Evolutionary conservation across 345 rosid genomes (phyloP).

Genomic region (Corchorus olitorius): DNA sequence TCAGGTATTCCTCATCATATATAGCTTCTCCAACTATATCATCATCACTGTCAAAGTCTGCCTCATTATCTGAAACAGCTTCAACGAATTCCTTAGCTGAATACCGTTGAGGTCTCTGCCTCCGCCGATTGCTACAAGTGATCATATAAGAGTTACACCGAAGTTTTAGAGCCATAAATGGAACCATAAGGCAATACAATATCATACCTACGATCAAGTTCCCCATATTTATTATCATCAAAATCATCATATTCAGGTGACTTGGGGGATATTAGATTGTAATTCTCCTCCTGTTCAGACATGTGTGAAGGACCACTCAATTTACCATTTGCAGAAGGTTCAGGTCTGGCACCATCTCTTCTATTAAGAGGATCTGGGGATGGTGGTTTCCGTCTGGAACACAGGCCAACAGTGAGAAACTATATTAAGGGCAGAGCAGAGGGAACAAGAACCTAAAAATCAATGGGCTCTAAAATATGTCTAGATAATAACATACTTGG

Average conservation of each 20-base stretch:
- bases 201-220: conserved; percentile 74
- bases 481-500: conserved; percentile 57
- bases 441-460: neutral
- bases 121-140: conserved; percentile 62
- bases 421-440: neutral
- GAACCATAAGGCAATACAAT: neutral
- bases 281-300: conserved; percentile 46
- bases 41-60: conserved; percentile 86
- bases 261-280: conserved; percentile 51
- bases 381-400: conserved; percentile 71
- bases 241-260: conserved; percentile 71
- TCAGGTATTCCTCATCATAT: conserved; percentile 94
- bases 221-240: conserved; percentile 60
- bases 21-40: conserved; percentile 99
- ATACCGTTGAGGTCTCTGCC: conserved; percentile 91
- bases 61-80: conserved; percentile 88
- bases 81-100: conserved; percentile 79
- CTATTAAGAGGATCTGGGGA: conserved; percentile 74
- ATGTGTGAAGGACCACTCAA: conserved; percentile 50
- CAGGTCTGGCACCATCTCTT: conserved; percentile 71
- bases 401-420: conserved; percentile 24
- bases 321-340: conserved; percentile 74
- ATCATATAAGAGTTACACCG: conserved; percentile 18
- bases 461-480: neutral
- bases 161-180: conserved; percentile 14